Evolutionary conservation across 257 asterid species (phyloP).

Genomic region (Echium plantagineum): DNA sequence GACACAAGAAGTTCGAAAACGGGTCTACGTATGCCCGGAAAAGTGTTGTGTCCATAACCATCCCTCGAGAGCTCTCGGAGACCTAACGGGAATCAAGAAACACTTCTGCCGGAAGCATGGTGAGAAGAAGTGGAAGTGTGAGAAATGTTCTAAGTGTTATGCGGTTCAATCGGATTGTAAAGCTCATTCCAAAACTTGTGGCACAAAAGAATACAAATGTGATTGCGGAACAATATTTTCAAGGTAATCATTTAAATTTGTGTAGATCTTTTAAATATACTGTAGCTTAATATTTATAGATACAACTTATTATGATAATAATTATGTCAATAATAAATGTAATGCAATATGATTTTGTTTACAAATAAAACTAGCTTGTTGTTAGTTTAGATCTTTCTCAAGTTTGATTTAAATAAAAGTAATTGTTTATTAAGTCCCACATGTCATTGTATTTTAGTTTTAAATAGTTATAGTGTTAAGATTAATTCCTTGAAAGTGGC

Average conservation of each 20-base stretch:
- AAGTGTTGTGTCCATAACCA: slow-evolving; percentile 66
- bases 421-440: too few species aligned
- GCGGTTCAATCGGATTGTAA: slow-evolving; percentile 93
- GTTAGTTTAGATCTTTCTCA: too few species aligned
- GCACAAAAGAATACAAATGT: slow-evolving; percentile 85
- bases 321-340: too few species aligned
- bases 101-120: slow-evolving; percentile 91
- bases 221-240: slow-evolving; percentile 87
- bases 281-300: too few species aligned
- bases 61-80: slow-evolving; percentile 85
- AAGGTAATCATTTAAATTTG: slow-evolving; percentile 25
- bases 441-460: too few species aligned
- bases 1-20: slow-evolving; percentile 50
- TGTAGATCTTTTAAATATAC: background rate
- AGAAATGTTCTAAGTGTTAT: slow-evolving; percentile 70
- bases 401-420: too few species aligned
- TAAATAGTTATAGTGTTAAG: too few species aligned
- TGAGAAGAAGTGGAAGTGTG: slow-evolving; percentile 96
- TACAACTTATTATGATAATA: too few species aligned
- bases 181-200: slow-evolving; percentile 92
- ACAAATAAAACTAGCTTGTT: too few species aligned
- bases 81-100: slow-evolving; percentile 82
- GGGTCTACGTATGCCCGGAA: slow-evolving; percentile 92
- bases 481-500: too few species aligned
- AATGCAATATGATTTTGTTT: too few species aligned